phyloP scores from a whole-genome alignment of 352 stramenopile genomes.

The Pythium oligandrum region DNA sequence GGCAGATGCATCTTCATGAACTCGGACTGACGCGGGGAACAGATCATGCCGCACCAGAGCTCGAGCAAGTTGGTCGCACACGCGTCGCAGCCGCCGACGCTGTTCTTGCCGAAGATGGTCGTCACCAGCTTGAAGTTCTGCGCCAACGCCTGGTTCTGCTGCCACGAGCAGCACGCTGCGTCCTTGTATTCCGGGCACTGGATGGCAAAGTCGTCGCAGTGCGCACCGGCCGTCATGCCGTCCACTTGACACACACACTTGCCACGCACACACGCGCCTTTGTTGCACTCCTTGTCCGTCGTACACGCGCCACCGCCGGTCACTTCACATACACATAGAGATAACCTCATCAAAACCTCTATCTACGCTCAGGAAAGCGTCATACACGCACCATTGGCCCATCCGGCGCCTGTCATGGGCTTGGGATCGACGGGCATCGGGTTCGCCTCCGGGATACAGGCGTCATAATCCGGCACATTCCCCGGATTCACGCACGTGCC shows the following conservation, averaged over 20 bases:
- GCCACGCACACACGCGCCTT: constrained; percentile 41
- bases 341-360: not conserved
- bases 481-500: constrained; percentile 72
- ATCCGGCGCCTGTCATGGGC: constrained; percentile 34
- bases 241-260: constrained; percentile 53
- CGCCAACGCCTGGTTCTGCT: constrained; percentile 86
- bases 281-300: constrained; percentile 50
- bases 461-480: constrained; percentile 65
- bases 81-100: constrained; percentile 66
- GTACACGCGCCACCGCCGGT: constrained; percentile 60
- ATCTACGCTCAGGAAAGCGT: too few relatives aligned
- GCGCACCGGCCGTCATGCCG: constrained; percentile 63
- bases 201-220: constrained; percentile 67
- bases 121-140: constrained; percentile 82
- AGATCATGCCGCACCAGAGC: constrained; percentile 84
- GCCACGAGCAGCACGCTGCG: constrained; percentile 82
- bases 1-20: constrained; percentile 68
- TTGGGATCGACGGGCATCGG: constrained; percentile 7
- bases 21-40: constrained; percentile 63
- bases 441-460: constrained; percentile 67
- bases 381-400: constrained; percentile 30
- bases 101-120: constrained; percentile 64
- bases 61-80: constrained; percentile 83
- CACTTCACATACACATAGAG: constrained; percentile 17
- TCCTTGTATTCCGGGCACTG: constrained; percentile 84